Conservation (phyloP, 805 yeast genomes). For the Lachancea meyersii region DNA sequence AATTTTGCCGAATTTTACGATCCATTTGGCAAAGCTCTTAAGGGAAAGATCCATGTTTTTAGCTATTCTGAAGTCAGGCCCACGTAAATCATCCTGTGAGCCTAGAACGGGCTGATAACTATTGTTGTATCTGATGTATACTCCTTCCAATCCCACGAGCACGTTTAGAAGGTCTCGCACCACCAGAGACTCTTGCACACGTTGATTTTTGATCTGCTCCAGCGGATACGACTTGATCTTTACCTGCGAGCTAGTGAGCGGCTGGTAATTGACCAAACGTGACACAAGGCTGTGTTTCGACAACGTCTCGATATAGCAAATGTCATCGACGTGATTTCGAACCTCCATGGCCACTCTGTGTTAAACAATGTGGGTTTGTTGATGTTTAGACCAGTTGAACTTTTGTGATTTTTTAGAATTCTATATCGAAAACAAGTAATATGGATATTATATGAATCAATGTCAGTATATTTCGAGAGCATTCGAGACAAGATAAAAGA, state of each 20-base stretch:
- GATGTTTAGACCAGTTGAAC: neutral
- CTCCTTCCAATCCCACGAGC: constrained; percentile 70
- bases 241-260: constrained; percentile 13
- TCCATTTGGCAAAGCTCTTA: constrained; percentile 58
- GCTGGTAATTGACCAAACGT: constrained; percentile 9
- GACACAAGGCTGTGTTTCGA: neutral
- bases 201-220: constrained; percentile 40
- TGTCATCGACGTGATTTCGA: constrained; percentile 1
- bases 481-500: too few species aligned
- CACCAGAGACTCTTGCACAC: constrained; percentile 67
- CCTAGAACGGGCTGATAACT: constrained; percentile 43
- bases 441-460: neutral
- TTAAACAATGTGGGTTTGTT: neutral
- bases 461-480: too few species aligned
- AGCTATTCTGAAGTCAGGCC: constrained; percentile 68
- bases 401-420: constrained; percentile 1
- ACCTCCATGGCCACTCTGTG: constrained; percentile 4
- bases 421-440: too few species aligned
- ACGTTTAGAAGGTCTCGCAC: constrained; percentile 64
- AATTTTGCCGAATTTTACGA: constrained; percentile 57
- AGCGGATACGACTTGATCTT: constrained; percentile 42
- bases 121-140: constrained; percentile 62
- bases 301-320: neutral
- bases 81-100: constrained; percentile 16
- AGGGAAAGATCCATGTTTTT: constrained; percentile 67